Evolutionary conservation across 805 yeast species (phyloP), one percentile per base, ranked within the genome.

Genomic region (Cyberlindnera galapagoensis): DNA sequence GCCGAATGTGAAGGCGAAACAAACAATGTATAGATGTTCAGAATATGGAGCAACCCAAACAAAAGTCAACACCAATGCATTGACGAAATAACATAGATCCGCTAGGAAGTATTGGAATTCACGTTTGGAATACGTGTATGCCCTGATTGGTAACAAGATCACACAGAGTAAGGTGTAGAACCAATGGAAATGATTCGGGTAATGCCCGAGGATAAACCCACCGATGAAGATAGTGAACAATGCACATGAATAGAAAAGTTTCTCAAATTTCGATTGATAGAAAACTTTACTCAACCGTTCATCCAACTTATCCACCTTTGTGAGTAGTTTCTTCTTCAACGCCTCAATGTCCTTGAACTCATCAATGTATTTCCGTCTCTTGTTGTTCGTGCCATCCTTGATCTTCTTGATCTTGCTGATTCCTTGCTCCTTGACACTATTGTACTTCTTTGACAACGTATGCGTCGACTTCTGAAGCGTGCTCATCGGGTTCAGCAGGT

Each of bases 71-170:
- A 83, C 59, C 36, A 90, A 58, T 9, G 74, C 46, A 51, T 90
- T 92, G 27, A 83, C 97, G 54, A 80, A 92, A 57, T 90, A 90
- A 59, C 98, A 90, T 44, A 90, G 66, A 57, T 90, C 97, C 1
- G 95, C 97, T 51, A 92, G 63, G 54, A 77, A 90, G 56, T 83
- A 90, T 39, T 88, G 95, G 60, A 69, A 85, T 7, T 84, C 73
- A 31, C 66, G 69, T 56, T 82, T 83, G 61, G 78, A 81, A 59
- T 84, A 90, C 1, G 92, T 75, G 58, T 86, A 78, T 47, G 80
- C 70, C 36, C 98, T 63, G 16, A 88, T 76, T 0, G 98, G 97
- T 77, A 88, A 74, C 33, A 90, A 62, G 1, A 82, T 39, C 3
- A 60, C 49, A 35, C 79, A 69, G 29, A 84, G 56, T 0, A 57